phyloP scores from a whole-genome alignment of 352 stramenopile genomes.

The Blastocystis sp. region DNA sequence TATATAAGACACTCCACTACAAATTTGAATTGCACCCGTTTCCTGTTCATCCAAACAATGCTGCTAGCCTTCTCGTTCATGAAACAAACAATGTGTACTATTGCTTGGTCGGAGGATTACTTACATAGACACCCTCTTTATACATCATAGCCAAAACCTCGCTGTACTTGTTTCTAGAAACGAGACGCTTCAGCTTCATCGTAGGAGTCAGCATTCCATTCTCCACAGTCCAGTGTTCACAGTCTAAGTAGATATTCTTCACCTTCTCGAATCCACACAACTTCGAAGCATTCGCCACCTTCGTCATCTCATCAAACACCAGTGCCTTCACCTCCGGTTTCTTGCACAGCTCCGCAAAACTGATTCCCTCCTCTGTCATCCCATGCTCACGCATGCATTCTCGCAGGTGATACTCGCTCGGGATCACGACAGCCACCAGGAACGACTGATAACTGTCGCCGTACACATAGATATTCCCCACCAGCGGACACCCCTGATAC shows the following conservation, averaged over 20 bases:
- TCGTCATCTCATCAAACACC: constrained; percentile 75
- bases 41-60: neutral
- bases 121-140: constrained; percentile 58
- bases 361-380: neutral
- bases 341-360: constrained; percentile 71
- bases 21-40: too few species aligned
- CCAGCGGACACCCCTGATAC: constrained; percentile 65
- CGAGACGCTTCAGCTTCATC: constrained; percentile 87
- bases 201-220: constrained; percentile 87
- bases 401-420: constrained; percentile 77
- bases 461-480: constrained; percentile 78
- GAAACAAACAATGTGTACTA: neutral
- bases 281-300: constrained; percentile 70
- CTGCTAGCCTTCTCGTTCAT: neutral
- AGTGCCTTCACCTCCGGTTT: constrained; percentile 65
- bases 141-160: constrained; percentile 75
- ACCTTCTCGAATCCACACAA: constrained; percentile 85
- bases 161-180: constrained; percentile 72
- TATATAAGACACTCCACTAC: too few species aligned
- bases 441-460: constrained; percentile 86
- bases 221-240: constrained; percentile 78
- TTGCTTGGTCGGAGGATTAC: neutral
- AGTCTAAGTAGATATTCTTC: constrained; percentile 77
- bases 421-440: constrained; percentile 87
- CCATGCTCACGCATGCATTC: neutral